A percentile compares a stretch with the other conserved stretches of the same genome.
Evolutionary conservation across 1,284 basidiomycete species (phyloP).

Genomic region (Pseudozyma sp.): DNA sequence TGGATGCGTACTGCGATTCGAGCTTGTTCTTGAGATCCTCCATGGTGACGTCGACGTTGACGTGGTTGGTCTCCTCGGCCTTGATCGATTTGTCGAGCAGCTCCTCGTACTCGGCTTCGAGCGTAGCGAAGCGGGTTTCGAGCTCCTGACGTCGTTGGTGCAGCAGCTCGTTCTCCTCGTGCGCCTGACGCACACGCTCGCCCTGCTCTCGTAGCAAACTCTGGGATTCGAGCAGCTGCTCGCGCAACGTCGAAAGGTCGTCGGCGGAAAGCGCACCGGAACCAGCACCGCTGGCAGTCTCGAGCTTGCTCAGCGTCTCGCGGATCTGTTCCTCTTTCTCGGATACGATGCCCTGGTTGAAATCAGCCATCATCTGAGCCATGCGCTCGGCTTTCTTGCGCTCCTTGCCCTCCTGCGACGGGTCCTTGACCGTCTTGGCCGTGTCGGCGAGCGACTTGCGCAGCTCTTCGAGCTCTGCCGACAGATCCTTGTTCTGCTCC

Average conservation of each 20-base stretch:
- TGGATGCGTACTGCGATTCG: slow-evolving; percentile 90
- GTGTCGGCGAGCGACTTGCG: slow-evolving; percentile 59
- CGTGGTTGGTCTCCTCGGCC: slow-evolving; percentile 64
- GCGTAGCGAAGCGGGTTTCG: slow-evolving; percentile 80
- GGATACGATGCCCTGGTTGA: slow-evolving; percentile 81
- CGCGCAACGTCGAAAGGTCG: slow-evolving; percentile 81
- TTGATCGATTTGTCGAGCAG: slow-evolving; percentile 75
- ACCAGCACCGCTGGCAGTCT: slow-evolving; percentile 69
- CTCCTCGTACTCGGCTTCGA: slow-evolving; percentile 96
- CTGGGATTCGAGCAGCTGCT: slow-evolving; percentile 90
- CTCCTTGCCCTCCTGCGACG: slow-evolving; percentile 92
- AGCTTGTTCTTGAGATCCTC: slow-evolving; percentile 92
- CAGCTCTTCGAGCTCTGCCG: slow-evolving; percentile 89
- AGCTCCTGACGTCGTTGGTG: slow-evolving; percentile 85
- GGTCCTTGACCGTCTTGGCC: slow-evolving; percentile 47
- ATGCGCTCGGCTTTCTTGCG: slow-evolving; percentile 99
- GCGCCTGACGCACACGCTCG: slow-evolving; percentile 86
- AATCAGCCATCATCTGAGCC: slow-evolving; percentile 99
- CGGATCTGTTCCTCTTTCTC: slow-evolving; percentile 94
- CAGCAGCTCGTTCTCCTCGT: slow-evolving; percentile 91
- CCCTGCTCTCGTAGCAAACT: slow-evolving; percentile 86
- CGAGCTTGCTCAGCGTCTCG: slow-evolving; percentile 82
- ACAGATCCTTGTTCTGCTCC: slow-evolving; percentile 91
- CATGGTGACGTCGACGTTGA: slow-evolving; percentile 77
- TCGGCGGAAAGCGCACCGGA: slow-evolving; percentile 73